phyloP scores from a whole-genome alignment of 1,284 basidiomycete genomes.

The Uromyces viciae-fabae region DNA sequence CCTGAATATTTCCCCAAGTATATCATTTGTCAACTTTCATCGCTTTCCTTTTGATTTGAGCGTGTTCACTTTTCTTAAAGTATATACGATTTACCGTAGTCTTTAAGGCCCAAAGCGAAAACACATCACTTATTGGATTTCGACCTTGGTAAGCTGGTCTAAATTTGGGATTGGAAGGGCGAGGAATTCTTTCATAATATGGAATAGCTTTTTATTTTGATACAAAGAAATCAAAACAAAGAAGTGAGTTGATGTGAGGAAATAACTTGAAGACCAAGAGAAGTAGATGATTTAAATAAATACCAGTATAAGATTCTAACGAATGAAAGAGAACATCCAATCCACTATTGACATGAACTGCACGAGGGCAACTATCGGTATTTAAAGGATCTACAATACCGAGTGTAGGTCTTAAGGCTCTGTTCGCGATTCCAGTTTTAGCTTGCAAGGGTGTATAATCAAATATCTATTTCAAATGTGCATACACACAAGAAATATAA shows the following conservation, averaged over 20 bases:
- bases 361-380: constrained; percentile 75
- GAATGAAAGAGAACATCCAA: constrained; percentile 89
- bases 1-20: constrained; percentile 4
- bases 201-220: too few relatives aligned
- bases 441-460: constrained; percentile 82
- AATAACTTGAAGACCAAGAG: constrained; percentile 68
- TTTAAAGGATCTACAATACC: constrained; percentile 82
- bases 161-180: constrained; percentile 82
- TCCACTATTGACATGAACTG: constrained; percentile 84
- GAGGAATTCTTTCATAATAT: constrained; percentile 80
- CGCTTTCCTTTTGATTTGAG: too few relatives aligned
- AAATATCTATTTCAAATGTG: constrained; percentile 61
- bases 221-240: constrained; percentile 40
- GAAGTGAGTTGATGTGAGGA: constrained; percentile 50
- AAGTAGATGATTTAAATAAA: background rate
- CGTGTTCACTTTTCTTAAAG: too few relatives aligned
- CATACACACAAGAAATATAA: background rate
- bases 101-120: constrained; percentile 88
- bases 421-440: constrained; percentile 92
- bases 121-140: constrained; percentile 91
- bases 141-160: constrained; percentile 90
- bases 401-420: constrained; percentile 81
- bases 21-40: too few relatives aligned
- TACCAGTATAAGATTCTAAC: constrained; percentile 78
- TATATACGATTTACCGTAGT: constrained; percentile 62